A percentile compares a stretch with the other conserved stretches of the same genome.
These are phyloP conservation scores for Sugiyamaella japonica DNA, from an alignment of 1,139 yeast genomes.

Conservation along the genomic window DNA sequence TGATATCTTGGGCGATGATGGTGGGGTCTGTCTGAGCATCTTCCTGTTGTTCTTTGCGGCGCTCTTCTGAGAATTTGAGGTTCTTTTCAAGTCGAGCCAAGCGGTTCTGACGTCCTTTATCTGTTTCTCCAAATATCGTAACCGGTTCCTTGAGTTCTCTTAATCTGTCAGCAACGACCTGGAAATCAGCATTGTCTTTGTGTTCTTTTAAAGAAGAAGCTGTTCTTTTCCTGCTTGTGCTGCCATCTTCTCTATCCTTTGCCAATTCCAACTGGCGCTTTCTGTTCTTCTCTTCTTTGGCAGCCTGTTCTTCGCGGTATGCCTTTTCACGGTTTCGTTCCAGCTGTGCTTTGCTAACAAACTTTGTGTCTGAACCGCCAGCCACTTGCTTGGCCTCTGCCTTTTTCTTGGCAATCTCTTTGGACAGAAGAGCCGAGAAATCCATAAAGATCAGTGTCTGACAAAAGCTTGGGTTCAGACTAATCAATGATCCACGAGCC, in stretches of 20 bases:
- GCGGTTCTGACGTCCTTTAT: slow-evolving; percentile 28
- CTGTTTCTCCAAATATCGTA: slow-evolving; percentile 51
- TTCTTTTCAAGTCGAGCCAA: slow-evolving; percentile 30
- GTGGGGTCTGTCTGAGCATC: slow-evolving; percentile 33
- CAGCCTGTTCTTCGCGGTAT: slow-evolving; percentile 38
- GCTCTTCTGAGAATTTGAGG: slow-evolving; percentile 32
- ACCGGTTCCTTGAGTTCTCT: slow-evolving; percentile 45
- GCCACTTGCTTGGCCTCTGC: slow-evolving; percentile 17
- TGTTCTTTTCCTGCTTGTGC: slow-evolving; percentile 19
- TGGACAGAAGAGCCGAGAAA: slow-evolving; percentile 36
- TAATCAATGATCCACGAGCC: not conserved
- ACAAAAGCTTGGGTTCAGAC: not conserved
- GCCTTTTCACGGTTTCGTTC: slow-evolving; percentile 28
- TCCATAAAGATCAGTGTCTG: slow-evolving; percentile 31
- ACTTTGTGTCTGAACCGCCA: not conserved
- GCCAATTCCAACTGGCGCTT: slow-evolving; percentile 36
- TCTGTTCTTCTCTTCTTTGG: slow-evolving; percentile 29
- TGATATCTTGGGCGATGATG: slow-evolving; percentile 44
- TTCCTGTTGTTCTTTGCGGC: slow-evolving; percentile 31
- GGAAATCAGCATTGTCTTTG: slow-evolving; percentile 27
- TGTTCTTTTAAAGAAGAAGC: not conserved
- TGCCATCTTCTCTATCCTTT: slow-evolving; percentile 32
- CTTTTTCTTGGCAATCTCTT: slow-evolving; percentile 40
- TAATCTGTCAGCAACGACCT: slow-evolving; percentile 48
- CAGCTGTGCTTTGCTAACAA: slow-evolving; percentile 9